Conservation (phyloP, 1,284 basidiomycete species). For the Tremellales sp. region DNA sequence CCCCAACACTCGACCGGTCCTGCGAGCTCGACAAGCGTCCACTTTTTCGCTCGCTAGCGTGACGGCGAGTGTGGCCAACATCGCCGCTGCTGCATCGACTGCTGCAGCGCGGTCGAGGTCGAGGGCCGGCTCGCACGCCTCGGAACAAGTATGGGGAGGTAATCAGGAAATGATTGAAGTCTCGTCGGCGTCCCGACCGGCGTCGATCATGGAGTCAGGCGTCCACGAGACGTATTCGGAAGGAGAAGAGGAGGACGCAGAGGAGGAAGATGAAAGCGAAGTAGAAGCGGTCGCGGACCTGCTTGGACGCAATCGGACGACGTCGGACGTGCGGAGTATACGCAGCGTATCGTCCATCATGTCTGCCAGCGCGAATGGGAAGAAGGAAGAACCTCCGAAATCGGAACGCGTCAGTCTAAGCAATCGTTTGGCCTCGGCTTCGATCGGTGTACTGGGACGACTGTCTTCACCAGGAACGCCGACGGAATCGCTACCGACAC, state of each 20-base stretch:
- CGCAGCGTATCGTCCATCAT: slow-evolving; percentile 56
- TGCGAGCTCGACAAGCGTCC: slow-evolving; percentile 60
- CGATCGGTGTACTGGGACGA: slow-evolving; percentile 55
- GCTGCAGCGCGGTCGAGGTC: slow-evolving; percentile 35
- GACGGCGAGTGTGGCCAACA: slow-evolving; percentile 61
- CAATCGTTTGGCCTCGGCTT: slow-evolving; percentile 68
- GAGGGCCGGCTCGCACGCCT: slow-evolving; percentile 52
- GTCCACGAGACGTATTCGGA: slow-evolving; percentile 21
- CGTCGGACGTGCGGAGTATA: slow-evolving; percentile 61
- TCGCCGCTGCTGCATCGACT: slow-evolving; percentile 40
- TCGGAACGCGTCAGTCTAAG: slow-evolving; percentile 55
- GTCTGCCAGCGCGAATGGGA: slow-evolving; percentile 5
- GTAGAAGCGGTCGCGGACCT: slow-evolving; percentile 8
- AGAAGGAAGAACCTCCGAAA: slow-evolving; percentile 50
- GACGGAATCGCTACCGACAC: slow-evolving; percentile 52
- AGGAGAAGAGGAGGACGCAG: slow-evolving; percentile 47
- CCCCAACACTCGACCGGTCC: slow-evolving; percentile 17
- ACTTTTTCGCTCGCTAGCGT: slow-evolving; percentile 77
- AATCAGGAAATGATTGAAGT: slow-evolving; percentile 48
- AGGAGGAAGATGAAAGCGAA: slow-evolving; percentile 18
- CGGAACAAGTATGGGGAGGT: slow-evolving; percentile 39
- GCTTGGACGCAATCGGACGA: background rate
- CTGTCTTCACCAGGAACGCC: slow-evolving; percentile 17
- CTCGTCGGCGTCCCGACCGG: slow-evolving; percentile 39
- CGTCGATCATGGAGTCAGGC: slow-evolving; percentile 35